A percentile compares a stretch with the other conserved stretches of the same genome.
Evolutionary conservation across 306 rosid species (phyloP).

Genomic region (Cucumis hystrix): DNA sequence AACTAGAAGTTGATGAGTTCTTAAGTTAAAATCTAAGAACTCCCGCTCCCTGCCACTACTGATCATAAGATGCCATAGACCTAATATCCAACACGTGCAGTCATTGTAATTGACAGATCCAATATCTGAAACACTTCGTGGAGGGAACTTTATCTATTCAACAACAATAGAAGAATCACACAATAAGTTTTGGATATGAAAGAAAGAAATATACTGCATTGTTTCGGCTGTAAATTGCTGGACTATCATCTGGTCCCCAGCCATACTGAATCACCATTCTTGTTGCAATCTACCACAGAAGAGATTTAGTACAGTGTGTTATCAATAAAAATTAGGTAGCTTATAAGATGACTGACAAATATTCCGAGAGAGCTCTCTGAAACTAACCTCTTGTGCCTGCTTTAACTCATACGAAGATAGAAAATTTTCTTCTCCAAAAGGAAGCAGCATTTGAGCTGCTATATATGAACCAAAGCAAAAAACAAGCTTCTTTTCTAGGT

Average conservation of each 20-base stretch:
- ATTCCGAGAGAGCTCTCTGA: slow-evolving; percentile 8
- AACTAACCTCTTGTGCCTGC: slow-evolving; percentile 86
- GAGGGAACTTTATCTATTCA: background rate
- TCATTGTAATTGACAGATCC: background rate
- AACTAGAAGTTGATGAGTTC: background rate
- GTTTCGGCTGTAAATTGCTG: slow-evolving; percentile 69
- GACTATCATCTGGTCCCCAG: slow-evolving; percentile 99
- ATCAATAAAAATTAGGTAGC: background rate
- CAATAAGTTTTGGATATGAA: slow-evolving; percentile 2
- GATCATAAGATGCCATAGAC: background rate
- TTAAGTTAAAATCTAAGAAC: background rate
- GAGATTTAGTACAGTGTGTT: slow-evolving; percentile 6
- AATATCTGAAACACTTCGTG: background rate
- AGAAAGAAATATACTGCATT: slow-evolving; percentile 63
- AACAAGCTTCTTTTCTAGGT: slow-evolving; percentile 89
- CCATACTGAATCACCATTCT: slow-evolving; percentile 95
- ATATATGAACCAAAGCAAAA: slow-evolving; percentile 91
- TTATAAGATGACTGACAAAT: slow-evolving; percentile 12
- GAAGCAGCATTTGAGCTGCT: slow-evolving; percentile 84
- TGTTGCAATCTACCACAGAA: slow-evolving; percentile 68
- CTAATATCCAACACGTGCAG: background rate
- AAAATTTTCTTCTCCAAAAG: slow-evolving; percentile 91
- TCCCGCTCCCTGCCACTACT: background rate
- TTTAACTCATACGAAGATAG: slow-evolving; percentile 68
- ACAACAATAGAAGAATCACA: background rate